Conservation (phyloP, 768 basidiomycete genomes). For the Boletus bicolor region DNA sequence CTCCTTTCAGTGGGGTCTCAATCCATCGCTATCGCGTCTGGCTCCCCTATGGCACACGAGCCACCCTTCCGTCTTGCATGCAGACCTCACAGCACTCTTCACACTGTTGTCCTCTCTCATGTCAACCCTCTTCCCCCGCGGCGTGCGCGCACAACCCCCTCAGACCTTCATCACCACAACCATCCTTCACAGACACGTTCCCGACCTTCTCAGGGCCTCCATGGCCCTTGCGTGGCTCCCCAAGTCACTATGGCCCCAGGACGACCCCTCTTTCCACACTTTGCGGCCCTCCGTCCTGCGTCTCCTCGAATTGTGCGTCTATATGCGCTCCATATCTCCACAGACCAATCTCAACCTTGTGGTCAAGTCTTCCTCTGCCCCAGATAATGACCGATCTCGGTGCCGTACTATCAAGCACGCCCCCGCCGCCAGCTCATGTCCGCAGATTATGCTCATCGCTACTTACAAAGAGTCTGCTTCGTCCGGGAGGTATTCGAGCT, state of each 20-base stretch:
- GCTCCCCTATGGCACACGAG: constrained; percentile 34
- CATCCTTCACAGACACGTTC: constrained; percentile 53
- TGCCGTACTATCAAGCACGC: constrained; percentile 45
- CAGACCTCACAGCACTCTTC: constrained; percentile 45
- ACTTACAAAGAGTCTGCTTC: constrained; percentile 67
- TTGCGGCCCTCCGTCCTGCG: constrained; percentile 52
- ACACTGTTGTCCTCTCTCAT: constrained; percentile 44
- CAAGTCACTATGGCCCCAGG: constrained; percentile 40
- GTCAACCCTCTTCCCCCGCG: constrained; percentile 50
- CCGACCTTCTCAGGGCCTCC: constrained; percentile 57
- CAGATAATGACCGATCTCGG: constrained; percentile 68
- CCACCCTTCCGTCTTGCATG: constrained; percentile 34
- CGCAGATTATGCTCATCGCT: constrained; percentile 58
- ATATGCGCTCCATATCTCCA: constrained; percentile 13
- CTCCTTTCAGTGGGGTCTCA: constrained; percentile 68
- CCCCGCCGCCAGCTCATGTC: constrained; percentile 46
- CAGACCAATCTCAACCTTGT: constrained; percentile 7
- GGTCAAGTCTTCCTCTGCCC: constrained; percentile 53
- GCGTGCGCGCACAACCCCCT: constrained; percentile 44
- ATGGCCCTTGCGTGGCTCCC: constrained; percentile 75
- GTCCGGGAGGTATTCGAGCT: constrained; percentile 67
- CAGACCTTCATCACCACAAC: constrained; percentile 61
- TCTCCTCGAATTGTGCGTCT: constrained; percentile 60
- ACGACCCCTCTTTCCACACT: constrained; percentile 40
- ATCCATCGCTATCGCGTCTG: constrained; percentile 49